Conservation (phyloP, 148 eudicot species). For the Simmondsia chinensis region DNA sequence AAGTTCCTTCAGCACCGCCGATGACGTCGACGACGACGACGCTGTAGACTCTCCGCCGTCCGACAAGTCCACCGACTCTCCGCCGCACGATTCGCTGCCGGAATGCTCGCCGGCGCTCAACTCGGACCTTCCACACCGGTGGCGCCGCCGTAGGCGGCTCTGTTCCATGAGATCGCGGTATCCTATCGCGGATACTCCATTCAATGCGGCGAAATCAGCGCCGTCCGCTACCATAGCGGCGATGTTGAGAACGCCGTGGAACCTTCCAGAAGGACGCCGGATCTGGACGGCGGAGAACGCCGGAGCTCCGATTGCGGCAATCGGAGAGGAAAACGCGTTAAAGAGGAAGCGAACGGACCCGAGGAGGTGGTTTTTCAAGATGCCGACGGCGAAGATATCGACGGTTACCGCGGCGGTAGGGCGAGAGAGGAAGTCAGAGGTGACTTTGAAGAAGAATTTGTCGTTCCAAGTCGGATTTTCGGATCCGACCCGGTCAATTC, state of each 20-base stretch:
- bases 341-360: conserved; percentile 64
- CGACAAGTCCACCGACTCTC: conserved; percentile 38
- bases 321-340: conserved; percentile 20
- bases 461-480: conserved; percentile 94
- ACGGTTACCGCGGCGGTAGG: conserved; percentile 70
- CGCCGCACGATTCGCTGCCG: conserved; percentile 28
- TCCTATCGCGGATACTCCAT: conserved; percentile 38
- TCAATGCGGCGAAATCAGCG: conserved; percentile 12
- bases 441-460: conserved; percentile 70
- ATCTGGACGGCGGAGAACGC: conserved; percentile 60
- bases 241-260: conserved; percentile 69
- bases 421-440: conserved; percentile 36
- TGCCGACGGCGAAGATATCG: conserved; percentile 69
- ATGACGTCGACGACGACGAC: conserved; percentile 29
- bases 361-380: conserved; percentile 46
- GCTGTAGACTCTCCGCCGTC: conserved; percentile 57
- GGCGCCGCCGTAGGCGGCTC: conserved; percentile 14
- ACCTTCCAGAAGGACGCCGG: conserved; percentile 70
- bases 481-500: conserved; percentile 39
- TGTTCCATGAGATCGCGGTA: conserved; percentile 44
- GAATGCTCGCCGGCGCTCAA: conserved; percentile 24
- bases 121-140: conserved; percentile 22
- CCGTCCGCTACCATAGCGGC: conserved; percentile 41
- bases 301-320: conserved; percentile 20
- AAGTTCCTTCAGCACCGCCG: conserved; percentile 47